These are phyloP conservation scores for Amesomyces nigricolor DNA, from an alignment of 2,329 filamentous ascomycete genomes.

Conservation along the genomic window DNA sequence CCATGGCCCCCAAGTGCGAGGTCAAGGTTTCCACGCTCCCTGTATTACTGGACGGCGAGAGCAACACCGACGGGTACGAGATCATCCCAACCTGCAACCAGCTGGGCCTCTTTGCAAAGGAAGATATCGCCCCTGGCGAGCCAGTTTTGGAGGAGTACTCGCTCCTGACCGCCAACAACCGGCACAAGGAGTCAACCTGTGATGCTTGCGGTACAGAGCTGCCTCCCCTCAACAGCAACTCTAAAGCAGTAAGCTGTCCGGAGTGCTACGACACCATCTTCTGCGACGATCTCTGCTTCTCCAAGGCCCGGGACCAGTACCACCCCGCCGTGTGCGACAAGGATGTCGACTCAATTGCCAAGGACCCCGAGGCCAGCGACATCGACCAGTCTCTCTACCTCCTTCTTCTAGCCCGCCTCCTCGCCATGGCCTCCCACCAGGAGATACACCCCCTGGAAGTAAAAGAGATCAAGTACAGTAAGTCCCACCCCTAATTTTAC, in stretches of 20 bases:
- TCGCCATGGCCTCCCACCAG: constrained; percentile 60
- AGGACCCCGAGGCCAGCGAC: constrained; percentile 55
- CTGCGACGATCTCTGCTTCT: constrained; percentile 55
- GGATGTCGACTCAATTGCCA: constrained; percentile 60
- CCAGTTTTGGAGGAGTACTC: constrained; percentile 76
- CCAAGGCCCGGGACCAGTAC: constrained; percentile 53
- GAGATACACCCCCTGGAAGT: constrained; percentile 59
- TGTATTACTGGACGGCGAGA: constrained; percentile 55
- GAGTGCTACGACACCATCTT: constrained; percentile 63
- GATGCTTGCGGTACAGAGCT: constrained; percentile 79
- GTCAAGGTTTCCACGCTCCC: constrained; percentile 73
- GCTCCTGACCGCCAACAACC: constrained; percentile 81
- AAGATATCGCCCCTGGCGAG: constrained; percentile 72
- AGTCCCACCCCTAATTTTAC: not conserved
- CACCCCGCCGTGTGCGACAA: constrained; percentile 62
- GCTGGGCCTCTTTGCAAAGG: constrained; percentile 82
- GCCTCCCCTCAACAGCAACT: constrained; percentile 50
- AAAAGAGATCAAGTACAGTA: constrained; percentile 54
- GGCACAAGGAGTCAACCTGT: constrained; percentile 78
- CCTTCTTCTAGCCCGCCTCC: constrained; percentile 54
- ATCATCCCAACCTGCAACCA: constrained; percentile 61
- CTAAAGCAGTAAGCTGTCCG: constrained; percentile 48
- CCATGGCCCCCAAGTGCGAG: constrained; percentile 74
- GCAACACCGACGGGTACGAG: constrained; percentile 44
- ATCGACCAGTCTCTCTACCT: constrained; percentile 58